Base-by-base conservation (phyloP, 495 filamentous ascomycete species). In the Amphirosellinia nigrospora region DNA sequence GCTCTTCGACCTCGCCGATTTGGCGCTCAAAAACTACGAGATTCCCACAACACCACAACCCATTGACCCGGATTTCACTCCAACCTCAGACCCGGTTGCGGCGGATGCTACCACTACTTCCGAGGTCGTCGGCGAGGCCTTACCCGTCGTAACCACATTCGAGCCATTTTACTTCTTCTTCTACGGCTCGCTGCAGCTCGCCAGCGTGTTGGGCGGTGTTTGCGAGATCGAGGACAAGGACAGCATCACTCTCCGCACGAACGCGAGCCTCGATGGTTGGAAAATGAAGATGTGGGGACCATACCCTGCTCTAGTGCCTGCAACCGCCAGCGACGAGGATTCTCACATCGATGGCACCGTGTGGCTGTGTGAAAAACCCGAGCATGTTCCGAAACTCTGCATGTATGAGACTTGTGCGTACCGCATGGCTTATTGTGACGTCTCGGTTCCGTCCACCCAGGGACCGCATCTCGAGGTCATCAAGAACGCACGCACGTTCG, bases 141-240 rank as follows among this genome's bases (percentile, higher is more conserved):
- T 55, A 19, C 5, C 53, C 19, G 1, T 16, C 16, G 10, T 38
- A 21, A 23, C 21, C 3, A 62, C 53, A 41, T 76, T 76, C 43
- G 45, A 72, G 62, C 74, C 74, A 10, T 76, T 76, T 62, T 76
- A 76, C 58, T 76, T 76, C 70, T 76, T 76, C 66, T 76, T 76
- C 70, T 74, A 76, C 50, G 74, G 74, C 43, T 71, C 72, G 41
- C 72, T 76, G 10, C 72, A 74, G 65, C 10, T 39, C 13, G 41
- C 64, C 26, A 15, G 9, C 2, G 61, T 71, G 11, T n/a, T 74
- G 13, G 21, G 13, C 1, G 0, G 19, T 1, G 59, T 61, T 0
- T 71, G 67, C 45, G 1, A 4, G 5, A 53, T 74, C 4, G 9
- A 52, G 7, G 30, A 41, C 3, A 62, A 15, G 10, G 0, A 30